Percentiles rank a stretch among this genome's conserved stretches.
These are phyloP conservation scores for Colletotrichum abscissum DNA, from an alignment of 2,329 filamentous ascomycete genomes.

Conservation along the genomic window DNA sequence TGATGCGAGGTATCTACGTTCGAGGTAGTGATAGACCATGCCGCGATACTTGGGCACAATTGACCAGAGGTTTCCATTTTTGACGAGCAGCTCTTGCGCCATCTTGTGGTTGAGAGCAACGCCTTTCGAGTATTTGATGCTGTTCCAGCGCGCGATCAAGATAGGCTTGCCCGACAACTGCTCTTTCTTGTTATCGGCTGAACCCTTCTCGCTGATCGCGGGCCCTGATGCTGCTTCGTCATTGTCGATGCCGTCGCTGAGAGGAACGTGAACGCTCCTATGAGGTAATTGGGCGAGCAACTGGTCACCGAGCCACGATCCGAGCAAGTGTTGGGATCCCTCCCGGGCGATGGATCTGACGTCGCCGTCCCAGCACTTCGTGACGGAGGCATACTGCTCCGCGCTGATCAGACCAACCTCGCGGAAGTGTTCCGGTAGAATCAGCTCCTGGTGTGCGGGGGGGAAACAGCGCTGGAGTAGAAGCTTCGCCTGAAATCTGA, in stretches of 20 bases:
- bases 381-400: conserved; percentile 14
- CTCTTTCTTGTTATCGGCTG: conserved; percentile 40
- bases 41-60: conserved; percentile 68
- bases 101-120: neutral
- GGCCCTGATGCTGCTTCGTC: neutral
- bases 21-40: conserved; percentile 74
- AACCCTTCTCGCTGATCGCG: neutral
- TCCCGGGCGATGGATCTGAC: neutral
- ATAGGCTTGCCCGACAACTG: conserved; percentile 68
- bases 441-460: neutral
- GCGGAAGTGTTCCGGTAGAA: conserved; percentile 11
- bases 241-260: neutral
- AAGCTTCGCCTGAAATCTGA: conserved; percentile 8
- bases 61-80: conserved; percentile 66
- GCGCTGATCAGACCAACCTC: conserved; percentile 19
- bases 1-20: conserved; percentile 61
- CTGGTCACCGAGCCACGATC: neutral
- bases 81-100: conserved; percentile 32
- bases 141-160: conserved; percentile 14
- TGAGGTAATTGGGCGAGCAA: neutral
- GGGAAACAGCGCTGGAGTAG: conserved; percentile 15
- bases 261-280: neutral
- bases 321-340: neutral
- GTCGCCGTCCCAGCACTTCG: neutral
- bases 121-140: neutral